These are phyloP conservation scores for Apodospora peruviana DNA, from an alignment of 495 filamentous ascomycete genomes.

Conservation along the genomic window DNA sequence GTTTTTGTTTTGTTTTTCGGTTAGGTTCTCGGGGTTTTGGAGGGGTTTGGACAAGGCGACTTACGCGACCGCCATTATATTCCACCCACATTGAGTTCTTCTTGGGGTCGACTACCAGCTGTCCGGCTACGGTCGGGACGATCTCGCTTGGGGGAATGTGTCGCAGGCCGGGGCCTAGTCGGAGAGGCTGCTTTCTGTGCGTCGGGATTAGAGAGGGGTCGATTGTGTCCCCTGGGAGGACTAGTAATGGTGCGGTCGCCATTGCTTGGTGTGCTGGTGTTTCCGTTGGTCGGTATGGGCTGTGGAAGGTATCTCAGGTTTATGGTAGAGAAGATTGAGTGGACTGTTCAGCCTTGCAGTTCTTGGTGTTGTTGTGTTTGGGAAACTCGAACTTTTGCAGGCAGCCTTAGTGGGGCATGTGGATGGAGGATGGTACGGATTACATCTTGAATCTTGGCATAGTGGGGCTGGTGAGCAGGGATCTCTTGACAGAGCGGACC, in stretches of 20 bases:
- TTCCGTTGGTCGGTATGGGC: constrained; percentile 1
- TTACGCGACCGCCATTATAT: constrained; percentile 58
- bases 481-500: no score
- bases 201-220: constrained; percentile 57
- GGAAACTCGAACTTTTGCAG: background rate
- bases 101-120: constrained; percentile 65
- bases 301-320: background rate
- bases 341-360: background rate
- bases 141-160: constrained; percentile 67
- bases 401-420: background rate
- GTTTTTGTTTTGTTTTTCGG: constrained; percentile 3
- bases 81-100: constrained; percentile 81
- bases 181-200: constrained; percentile 61
- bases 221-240: constrained; percentile 77
- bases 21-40: no score
- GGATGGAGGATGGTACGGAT: no score
- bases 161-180: constrained; percentile 78
- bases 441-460: no score
- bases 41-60: no score
- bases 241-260: constrained; percentile 47
- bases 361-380: background rate
- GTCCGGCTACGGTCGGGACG: constrained; percentile 70
- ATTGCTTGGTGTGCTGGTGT: constrained; percentile 24
- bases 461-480: background rate
- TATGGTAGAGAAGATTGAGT: no score